These are phyloP conservation scores for Fragaria nilgerrensis DNA, from an alignment of 306 rosid genomes.

Conservation along the genomic window DNA sequence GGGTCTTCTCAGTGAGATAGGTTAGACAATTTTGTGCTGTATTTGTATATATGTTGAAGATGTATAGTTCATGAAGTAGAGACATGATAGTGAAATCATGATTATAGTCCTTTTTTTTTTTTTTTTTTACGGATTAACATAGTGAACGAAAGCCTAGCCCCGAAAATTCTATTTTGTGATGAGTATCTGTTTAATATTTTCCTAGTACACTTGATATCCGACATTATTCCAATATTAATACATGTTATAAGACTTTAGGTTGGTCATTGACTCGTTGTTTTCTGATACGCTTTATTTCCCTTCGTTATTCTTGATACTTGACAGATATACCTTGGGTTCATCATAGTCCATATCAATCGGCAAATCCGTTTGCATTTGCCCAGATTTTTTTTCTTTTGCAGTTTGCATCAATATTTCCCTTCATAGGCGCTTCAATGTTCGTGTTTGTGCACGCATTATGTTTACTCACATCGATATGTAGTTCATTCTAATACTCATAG, in stretches of 20 bases:
- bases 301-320: too few relatives aligned
- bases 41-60: neutral
- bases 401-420: neutral
- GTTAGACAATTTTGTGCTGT: neutral
- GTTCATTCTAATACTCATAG: too few relatives aligned
- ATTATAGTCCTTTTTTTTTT: neutral
- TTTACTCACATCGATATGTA: too few relatives aligned
- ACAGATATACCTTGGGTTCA: too few relatives aligned
- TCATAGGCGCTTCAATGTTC: too few relatives aligned
- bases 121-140: neutral
- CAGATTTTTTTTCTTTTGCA: neutral
- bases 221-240: too few relatives aligned
- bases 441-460: too few relatives aligned
- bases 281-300: too few relatives aligned
- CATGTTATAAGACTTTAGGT: too few relatives aligned
- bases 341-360: too few relatives aligned
- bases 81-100: neutral
- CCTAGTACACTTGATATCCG: neutral
- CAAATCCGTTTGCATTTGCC: too few relatives aligned
- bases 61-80: neutral
- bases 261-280: too few relatives aligned
- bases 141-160: neutral
- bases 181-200: neutral
- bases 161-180: neutral
- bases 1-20: neutral